A percentile compares a stretch with the other conserved stretches of the same genome.
These are phyloP conservation scores for Ophiostoma sp. DNA, from an alignment of 2,329 filamentous ascomycete genomes.

Conservation along the genomic window DNA sequence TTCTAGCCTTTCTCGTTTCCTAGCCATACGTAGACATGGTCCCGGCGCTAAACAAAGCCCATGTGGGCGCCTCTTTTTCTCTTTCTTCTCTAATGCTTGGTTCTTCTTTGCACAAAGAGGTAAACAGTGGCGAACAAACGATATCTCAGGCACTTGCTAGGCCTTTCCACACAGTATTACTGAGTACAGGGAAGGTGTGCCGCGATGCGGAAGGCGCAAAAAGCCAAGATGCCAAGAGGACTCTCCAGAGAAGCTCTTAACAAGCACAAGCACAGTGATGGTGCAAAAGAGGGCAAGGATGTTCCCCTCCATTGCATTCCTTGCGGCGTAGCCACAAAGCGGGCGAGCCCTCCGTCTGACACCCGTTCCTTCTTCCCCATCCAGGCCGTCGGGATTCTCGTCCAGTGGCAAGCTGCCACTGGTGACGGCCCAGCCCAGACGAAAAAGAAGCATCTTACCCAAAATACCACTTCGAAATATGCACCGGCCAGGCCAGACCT, in stretches of 20 bases:
- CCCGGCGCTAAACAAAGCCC: background rate
- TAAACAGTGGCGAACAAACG: background rate
- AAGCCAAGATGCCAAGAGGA: conserved; percentile 4
- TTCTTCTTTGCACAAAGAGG: background rate
- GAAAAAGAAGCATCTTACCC: background rate
- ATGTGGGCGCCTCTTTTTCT: background rate
- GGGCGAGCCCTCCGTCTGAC: background rate
- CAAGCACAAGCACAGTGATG: too few relatives aligned
- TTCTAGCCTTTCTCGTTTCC: background rate
- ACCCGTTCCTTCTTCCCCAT: background rate
- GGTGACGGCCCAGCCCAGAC: background rate
- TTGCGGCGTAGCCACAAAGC: background rate
- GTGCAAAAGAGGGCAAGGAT: background rate
- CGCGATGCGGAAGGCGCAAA: background rate
- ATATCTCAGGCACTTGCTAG: background rate
- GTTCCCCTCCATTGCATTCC: background rate
- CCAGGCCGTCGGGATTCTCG: background rate
- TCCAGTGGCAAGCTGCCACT: background rate
- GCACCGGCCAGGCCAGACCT: background rate
- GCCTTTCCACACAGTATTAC: too few relatives aligned
- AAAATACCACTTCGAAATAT: background rate
- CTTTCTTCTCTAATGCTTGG: background rate
- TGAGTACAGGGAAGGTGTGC: background rate
- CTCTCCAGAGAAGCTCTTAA: background rate
- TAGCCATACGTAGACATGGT: conserved; percentile 13